Percentiles rank a stretch among this genome's conserved stretches.
phyloP scores from a whole-genome alignment of 2,329 filamentous ascomycete genomes.

The Pseudogymnoascus sp. region DNA sequence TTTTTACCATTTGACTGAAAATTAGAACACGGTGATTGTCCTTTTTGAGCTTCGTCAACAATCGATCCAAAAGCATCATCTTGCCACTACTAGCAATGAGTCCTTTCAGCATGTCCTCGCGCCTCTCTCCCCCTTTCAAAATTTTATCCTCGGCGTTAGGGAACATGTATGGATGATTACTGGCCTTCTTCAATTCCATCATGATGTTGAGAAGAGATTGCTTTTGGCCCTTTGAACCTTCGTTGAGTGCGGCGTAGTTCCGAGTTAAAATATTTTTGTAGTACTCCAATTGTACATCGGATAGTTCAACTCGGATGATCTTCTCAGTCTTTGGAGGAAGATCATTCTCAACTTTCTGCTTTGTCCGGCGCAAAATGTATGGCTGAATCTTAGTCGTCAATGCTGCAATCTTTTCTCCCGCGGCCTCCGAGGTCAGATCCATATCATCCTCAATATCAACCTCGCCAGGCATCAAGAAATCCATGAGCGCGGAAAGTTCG shows the following conservation, averaged over 20 bases:
- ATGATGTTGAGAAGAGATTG: conserved; percentile 96
- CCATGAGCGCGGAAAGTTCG: conserved; percentile 83
- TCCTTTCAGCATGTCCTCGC: conserved; percentile 85
- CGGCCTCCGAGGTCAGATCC: conserved; percentile 70
- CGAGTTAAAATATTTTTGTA: conserved; percentile 98
- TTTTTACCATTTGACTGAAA: conserved; percentile 99
- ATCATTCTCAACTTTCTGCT: conserved; percentile 95
- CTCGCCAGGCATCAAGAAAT: conserved; percentile 94
- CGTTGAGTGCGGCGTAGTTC: conserved; percentile 90
- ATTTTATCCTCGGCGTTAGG: conserved; percentile 87
- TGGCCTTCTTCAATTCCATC: conserved; percentile 99
- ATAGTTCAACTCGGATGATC: conserved; percentile 94
- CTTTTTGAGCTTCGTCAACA: conserved; percentile 86
- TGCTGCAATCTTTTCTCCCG: conserved; percentile 77
- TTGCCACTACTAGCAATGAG: conserved; percentile 97
- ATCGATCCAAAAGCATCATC: conserved; percentile 96
- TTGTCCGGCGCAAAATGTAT: conserved; percentile 90
- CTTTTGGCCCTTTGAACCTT: conserved; percentile 83
- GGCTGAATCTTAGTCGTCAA: conserved; percentile 83
- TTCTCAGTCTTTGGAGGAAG: conserved; percentile 96
- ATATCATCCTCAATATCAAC: conserved; percentile 87
- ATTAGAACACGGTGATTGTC: conserved; percentile 95
- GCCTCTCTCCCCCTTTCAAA: conserved; percentile 66
- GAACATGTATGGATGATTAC: conserved; percentile 98
- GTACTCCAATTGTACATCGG: conserved; percentile 92